phyloP scores from a whole-genome alignment of 1,139 yeast genomes.

The Candida frijolesensis region DNA sequence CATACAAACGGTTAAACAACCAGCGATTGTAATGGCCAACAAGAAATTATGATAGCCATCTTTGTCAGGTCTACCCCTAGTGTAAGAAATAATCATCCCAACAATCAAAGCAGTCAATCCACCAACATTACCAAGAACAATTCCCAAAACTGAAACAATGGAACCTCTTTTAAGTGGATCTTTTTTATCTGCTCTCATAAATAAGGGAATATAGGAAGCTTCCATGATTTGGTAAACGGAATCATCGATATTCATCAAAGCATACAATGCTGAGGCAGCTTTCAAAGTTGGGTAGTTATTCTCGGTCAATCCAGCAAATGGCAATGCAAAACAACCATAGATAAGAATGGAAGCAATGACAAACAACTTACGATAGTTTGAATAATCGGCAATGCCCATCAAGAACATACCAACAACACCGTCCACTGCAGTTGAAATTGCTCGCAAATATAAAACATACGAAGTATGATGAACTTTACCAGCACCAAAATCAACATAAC shows the following conservation, averaged over 20 bases:
- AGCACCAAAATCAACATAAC: slow-evolving; percentile 39
- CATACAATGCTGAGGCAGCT: slow-evolving; percentile 33
- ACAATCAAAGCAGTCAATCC: slow-evolving; percentile 42
- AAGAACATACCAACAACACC: slow-evolving; percentile 39
- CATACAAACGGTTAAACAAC: slow-evolving; percentile 34
- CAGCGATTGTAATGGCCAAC: slow-evolving; percentile 45
- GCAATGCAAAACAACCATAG: slow-evolving; percentile 41
- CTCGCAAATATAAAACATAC: slow-evolving; percentile 40
- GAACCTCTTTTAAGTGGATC: slow-evolving; percentile 37
- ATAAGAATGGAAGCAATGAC: slow-evolving; percentile 32
- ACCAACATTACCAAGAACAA: slow-evolving; percentile 41
- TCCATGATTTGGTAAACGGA: slow-evolving; percentile 43
- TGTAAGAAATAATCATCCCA: slow-evolving; percentile 42
- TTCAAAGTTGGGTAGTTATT: slow-evolving; percentile 21
- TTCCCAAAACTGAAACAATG: slow-evolving; percentile 42
- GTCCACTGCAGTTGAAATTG: slow-evolving; percentile 42
- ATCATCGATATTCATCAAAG: slow-evolving; percentile 31
- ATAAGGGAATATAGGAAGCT: slow-evolving; percentile 46
- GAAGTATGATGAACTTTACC: slow-evolving; percentile 40
- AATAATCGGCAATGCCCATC: slow-evolving; percentile 48
- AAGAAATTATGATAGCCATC: slow-evolving; percentile 40
- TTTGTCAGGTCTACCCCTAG: slow-evolving; percentile 27
- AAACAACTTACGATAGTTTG: slow-evolving; percentile 39
- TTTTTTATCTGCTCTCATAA: slow-evolving; percentile 36
- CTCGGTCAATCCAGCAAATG: slow-evolving; percentile 37